Conservation (phyloP, 805 yeast genomes). For the Pichia exigua region DNA sequence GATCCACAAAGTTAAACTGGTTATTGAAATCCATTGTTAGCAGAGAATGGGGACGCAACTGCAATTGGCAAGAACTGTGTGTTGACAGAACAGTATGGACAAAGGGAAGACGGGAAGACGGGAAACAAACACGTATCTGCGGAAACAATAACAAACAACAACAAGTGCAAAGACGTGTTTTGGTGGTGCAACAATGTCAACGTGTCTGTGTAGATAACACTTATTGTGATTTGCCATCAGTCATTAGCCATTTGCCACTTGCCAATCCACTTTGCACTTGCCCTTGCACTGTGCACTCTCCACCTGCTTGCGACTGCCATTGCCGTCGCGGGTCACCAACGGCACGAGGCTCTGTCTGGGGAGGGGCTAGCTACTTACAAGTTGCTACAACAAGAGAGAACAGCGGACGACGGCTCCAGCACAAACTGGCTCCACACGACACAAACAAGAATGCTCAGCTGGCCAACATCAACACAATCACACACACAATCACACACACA, state of each 20-base stretch:
- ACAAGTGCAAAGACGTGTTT: not conserved
- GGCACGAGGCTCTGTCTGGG: too few relatives aligned
- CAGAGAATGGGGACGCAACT: not conserved
- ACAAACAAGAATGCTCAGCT: too few relatives aligned
- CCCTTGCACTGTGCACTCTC: too few relatives aligned
- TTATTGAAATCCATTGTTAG: constrained; percentile 5
- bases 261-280: too few relatives aligned
- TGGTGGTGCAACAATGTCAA: not conserved
- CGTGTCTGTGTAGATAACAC: not conserved
- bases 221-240: not conserved
- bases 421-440: too few relatives aligned
- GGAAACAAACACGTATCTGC: not conserved
- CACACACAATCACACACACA: too few relatives aligned
- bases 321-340: too few relatives aligned
- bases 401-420: too few relatives aligned
- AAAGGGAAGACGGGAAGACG: not conserved
- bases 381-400: too few relatives aligned
- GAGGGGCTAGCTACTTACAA: too few relatives aligned
- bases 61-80: not conserved
- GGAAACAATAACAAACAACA: not conserved
- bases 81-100: too few relatives aligned
- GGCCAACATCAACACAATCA: too few relatives aligned
- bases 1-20: constrained; percentile 3
- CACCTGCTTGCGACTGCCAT: not conserved
- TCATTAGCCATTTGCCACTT: not conserved